A percentile compares a stretch with the other conserved stretches of the same genome.
Evolutionary conservation across 176 grass and related monocot species (phyloP).

Genomic region (maize (Zea mays)): Zm-B73-REFERENCE-NAM-5.0 NC_050097.1:217265001-217265500

Average conservation of each 20-base stretch:
- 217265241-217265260: constrained; percentile 42
- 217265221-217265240: constrained; percentile 58
- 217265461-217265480: constrained; percentile 76
- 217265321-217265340: constrained; percentile 60
- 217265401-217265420: constrained; percentile 76
- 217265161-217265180: constrained; percentile 61
- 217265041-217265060: constrained; percentile 75
- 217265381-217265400: constrained; percentile 71
- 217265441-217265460: constrained; percentile 74
- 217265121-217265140: constrained; percentile 72
- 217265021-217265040: constrained; percentile 67
- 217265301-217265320: constrained; percentile 48
- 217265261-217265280: constrained; percentile 66
- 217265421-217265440: constrained; percentile 58
- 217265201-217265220: constrained; percentile 55
- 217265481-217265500: constrained; percentile 62
- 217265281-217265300: constrained; percentile 63
- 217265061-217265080: constrained; percentile 46
- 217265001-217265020: constrained; percentile 81
- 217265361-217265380: constrained; percentile 69
- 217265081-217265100: constrained; percentile 77
- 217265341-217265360: constrained; percentile 50
- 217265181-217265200: constrained; percentile 68
- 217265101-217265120: constrained; percentile 82
- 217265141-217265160: constrained; percentile 80